Base-by-base conservation (phyloP, 1,139 yeast genomes). In the Taiozyma sp. region DNA sequence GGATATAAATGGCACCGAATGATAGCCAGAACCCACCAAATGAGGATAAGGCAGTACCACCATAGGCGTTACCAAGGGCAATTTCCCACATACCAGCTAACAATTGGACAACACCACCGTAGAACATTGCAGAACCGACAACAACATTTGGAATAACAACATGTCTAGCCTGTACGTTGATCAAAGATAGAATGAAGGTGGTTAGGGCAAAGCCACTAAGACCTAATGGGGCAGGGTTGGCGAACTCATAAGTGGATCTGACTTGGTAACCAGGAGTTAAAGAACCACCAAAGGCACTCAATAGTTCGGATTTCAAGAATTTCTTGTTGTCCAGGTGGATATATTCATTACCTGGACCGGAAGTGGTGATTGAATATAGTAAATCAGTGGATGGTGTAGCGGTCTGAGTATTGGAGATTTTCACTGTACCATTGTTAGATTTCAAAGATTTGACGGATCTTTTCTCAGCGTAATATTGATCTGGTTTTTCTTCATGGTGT, bases 11-110 rank as follows among this genome's bases (percentile, higher is more conserved):
- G 29, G 93, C 91, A 55, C 81, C 95, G 60, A 69, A 79, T 43
- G 91, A 75, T 67, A 88, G 75, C 97, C 97, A 90, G 70, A 89
- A 90, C 1, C 93, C 96, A 55, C 95, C 97, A 65, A 74, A 90
- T 7, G 95, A 85, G 26, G 85, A 71, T 53, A 89, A 76, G 3
- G 95, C 95, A 49, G 88, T 80, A 53, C 89, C 96, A 81, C 96
- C 97, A 74, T 89, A 90, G 50, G 96, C 83, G 73, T 89, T 88
- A 62, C 90, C 95, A 43, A 77, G 53, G 4, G 85, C 85, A 60
- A 84, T 75, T 63, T 83, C 89, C 79, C 86, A 84, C 81, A 85
- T 79, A 52, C 89, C 90, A n/a, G 90, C 88, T 72, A 61, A 76
- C 70, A 70, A 65, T 65, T 84, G 89, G 47, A 83, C 77, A n/a